A percentile compares a stretch with the other conserved stretches of the same genome.
Conservation (phyloP, 2,329 filamentous ascomycete genomes). For the Bipolaris bicolor region DNA sequence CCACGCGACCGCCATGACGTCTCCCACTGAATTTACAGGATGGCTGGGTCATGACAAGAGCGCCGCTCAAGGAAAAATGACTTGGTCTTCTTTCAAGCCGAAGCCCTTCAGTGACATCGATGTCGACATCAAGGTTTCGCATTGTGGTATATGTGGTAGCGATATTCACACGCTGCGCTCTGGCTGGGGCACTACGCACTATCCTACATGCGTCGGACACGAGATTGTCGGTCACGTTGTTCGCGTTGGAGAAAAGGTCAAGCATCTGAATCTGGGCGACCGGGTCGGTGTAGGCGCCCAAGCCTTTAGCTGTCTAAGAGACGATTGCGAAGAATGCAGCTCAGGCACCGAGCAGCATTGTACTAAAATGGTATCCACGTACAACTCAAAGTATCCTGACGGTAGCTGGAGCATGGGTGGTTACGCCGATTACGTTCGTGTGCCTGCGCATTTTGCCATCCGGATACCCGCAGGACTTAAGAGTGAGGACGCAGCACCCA, state of each 20-base stretch:
- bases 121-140: conserved; percentile 44
- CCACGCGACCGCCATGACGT: conserved; percentile 25
- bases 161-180: conserved; percentile 49
- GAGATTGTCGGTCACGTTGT: conserved; percentile 51
- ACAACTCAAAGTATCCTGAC: conserved; percentile 61
- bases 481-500: conserved; percentile 65
- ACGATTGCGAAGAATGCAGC: conserved; percentile 61
- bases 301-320: conserved; percentile 55
- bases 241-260: conserved; percentile 45
- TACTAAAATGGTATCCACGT: conserved; percentile 61
- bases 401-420: conserved; percentile 71
- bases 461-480: conserved; percentile 60
- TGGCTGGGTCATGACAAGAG: conserved; percentile 61
- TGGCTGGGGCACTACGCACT: conserved; percentile 55
- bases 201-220: conserved; percentile 51
- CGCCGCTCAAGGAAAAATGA: conserved; percentile 61
- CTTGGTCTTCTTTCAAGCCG: conserved; percentile 57
- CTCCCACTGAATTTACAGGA: conserved; percentile 60
- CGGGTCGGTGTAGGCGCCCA: conserved; percentile 61
- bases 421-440: conserved; percentile 62
- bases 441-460: conserved; percentile 64
- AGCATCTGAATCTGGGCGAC: conserved; percentile 64
- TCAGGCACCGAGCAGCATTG: conserved; percentile 55
- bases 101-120: conserved; percentile 48
- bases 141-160: conserved; percentile 46